phyloP scores from a whole-genome alignment of 805 yeast species.

The Komagataella ulmi region DNA sequence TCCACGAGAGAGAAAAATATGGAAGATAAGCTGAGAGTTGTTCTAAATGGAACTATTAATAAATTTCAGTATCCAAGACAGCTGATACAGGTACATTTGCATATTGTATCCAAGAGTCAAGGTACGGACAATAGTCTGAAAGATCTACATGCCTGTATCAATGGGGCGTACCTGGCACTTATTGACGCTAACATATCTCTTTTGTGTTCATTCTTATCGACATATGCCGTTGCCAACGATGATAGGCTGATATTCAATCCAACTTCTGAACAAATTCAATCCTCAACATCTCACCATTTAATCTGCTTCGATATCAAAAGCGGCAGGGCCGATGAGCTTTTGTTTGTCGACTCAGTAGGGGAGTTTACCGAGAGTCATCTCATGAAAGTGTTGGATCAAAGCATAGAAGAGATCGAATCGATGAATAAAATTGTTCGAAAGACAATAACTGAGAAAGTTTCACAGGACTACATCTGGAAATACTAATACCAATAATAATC shows the following conservation, averaged over 20 bases:
- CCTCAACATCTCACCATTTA: conserved; percentile 48
- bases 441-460: conserved; percentile 31
- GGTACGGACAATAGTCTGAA: conserved; percentile 20
- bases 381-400: conserved; percentile 34
- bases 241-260: conserved; percentile 29
- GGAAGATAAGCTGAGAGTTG: conserved; percentile 55
- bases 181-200: conserved; percentile 71
- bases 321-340: conserved; percentile 35
- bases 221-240: conserved; percentile 23
- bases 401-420: conserved; percentile 31
- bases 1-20: conserved; percentile 60
- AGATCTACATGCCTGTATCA: conserved; percentile 58
- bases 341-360: conserved; percentile 68
- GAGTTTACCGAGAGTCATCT: conserved; percentile 45
- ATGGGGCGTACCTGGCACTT: conserved; percentile 62
- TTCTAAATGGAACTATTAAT: conserved; percentile 47
- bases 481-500: conserved; percentile 3
- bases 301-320: conserved; percentile 45
- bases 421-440: conserved; percentile 33
- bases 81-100: conserved; percentile 55
- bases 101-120: conserved; percentile 43
- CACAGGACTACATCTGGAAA: conserved; percentile 49
- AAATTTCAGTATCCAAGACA: conserved; percentile 68
- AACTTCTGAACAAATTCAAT: conserved; percentile 23
- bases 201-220: conserved; percentile 45